Conservation (phyloP, 148 eudicot genomes). For the Dysphania ambrosioides region DNA sequence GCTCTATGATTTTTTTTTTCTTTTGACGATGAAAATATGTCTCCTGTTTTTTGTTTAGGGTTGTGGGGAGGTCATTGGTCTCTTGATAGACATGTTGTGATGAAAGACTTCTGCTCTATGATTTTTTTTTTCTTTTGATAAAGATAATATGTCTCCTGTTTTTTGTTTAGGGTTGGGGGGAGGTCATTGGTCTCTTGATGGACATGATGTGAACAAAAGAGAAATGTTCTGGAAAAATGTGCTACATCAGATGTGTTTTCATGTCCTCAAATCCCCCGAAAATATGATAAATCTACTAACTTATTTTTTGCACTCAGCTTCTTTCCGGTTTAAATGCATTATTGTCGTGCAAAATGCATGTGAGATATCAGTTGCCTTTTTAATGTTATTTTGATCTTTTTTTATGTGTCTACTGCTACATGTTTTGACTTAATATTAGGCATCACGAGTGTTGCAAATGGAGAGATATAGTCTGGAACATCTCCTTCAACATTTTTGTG, state of each 20-base stretch:
- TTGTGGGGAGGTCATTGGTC: neutral
- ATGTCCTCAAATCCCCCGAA: neutral
- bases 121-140: neutral
- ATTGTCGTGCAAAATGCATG: conserved; percentile 6
- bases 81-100: neutral
- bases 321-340: neutral
- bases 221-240: neutral
- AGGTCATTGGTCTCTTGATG: neutral
- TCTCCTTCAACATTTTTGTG: conserved; percentile 75
- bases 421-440: conserved; percentile 39
- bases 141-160: neutral
- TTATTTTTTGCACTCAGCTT: neutral
- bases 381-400: neutral
- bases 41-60: neutral
- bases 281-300: neutral
- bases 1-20: neutral
- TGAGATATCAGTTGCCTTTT: neutral
- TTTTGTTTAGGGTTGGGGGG: neutral
- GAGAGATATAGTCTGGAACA: conserved; percentile 89
- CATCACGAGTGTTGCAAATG: conserved; percentile 83
- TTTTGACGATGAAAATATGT: neutral
- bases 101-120: too few species aligned
- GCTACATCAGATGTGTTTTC: neutral
- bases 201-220: neutral
- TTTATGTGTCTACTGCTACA: conserved; percentile 18